These are phyloP conservation scores for Cyamopsis tetragonoloba DNA, from an alignment of 306 rosid species.

Conservation along the genomic window DNA sequence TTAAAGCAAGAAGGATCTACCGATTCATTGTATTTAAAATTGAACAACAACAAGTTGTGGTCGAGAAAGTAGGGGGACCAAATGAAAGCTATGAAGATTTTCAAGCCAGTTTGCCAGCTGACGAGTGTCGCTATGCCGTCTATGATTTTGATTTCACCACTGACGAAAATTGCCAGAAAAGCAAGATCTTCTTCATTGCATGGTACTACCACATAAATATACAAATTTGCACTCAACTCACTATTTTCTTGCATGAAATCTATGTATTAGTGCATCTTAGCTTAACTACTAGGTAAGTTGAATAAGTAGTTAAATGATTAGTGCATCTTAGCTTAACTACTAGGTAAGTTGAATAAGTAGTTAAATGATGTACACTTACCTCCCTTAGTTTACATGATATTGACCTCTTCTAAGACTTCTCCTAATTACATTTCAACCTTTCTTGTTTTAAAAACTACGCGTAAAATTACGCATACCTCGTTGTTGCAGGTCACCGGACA, in stretches of 20 bases:
- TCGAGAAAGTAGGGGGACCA: conserved; percentile 64
- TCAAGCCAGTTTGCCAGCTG: conserved; percentile 64
- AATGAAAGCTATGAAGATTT: conserved; percentile 55
- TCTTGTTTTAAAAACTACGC: no score
- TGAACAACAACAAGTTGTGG: conserved; percentile 57
- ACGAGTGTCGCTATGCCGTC: conserved; percentile 87
- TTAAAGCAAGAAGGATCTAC: conserved; percentile 62
- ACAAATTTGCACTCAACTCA: background rate
- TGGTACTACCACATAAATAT: conserved; percentile 38
- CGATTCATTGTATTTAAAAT: conserved; percentile 79
- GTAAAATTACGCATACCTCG: no score
- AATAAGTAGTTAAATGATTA: no score
- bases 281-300: background rate
- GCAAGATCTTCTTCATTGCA: conserved; percentile 93
- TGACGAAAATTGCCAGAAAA: conserved; percentile 76
- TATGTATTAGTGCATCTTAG: background rate
- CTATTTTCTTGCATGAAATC: background rate
- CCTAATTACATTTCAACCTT: no score
- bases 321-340: background rate
- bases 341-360: background rate
- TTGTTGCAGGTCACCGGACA: conserved; percentile 84
- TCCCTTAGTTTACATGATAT: no score
- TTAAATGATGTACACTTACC: no score
- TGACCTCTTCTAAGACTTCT: no score
- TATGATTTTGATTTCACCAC: conserved; percentile 80